Evolutionary conservation across 2,329 filamentous ascomycete genomes (phyloP).

Genomic region (Talaromyces sp.): DNA sequence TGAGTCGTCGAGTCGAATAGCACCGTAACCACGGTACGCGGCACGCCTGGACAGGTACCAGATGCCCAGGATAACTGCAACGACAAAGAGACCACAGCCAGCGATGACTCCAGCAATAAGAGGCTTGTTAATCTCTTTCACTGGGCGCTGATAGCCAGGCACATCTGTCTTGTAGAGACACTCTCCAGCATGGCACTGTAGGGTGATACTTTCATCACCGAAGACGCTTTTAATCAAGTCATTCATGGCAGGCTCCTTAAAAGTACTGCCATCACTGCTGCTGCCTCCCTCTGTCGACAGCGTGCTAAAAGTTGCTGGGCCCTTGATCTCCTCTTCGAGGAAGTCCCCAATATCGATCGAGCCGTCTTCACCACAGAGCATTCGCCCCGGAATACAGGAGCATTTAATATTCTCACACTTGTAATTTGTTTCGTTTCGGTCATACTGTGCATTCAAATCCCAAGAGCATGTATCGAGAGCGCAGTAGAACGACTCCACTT

Average conservation of each 20-base stretch:
- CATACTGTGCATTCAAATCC: slow-evolving; percentile 60
- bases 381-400: slow-evolving; percentile 80
- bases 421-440: slow-evolving; percentile 77
- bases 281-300: slow-evolving; percentile 50
- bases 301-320: slow-evolving; percentile 80
- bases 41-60: slow-evolving; percentile 85
- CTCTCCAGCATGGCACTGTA: slow-evolving; percentile 80
- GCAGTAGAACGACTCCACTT: slow-evolving; percentile 94
- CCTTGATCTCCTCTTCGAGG: slow-evolving; percentile 72
- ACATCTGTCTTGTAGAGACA: slow-evolving; percentile 91
- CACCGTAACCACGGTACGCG: slow-evolving; percentile 55
- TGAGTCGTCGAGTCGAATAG: slow-evolving; percentile 80
- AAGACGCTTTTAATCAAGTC: slow-evolving; percentile 82
- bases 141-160: slow-evolving; percentile 79
- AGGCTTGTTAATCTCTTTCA: slow-evolving; percentile 95
- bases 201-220: slow-evolving; percentile 80
- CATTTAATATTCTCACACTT: slow-evolving; percentile 80
- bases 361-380: slow-evolving; percentile 87
- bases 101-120: slow-evolving; percentile 93
- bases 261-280: slow-evolving; percentile 68
- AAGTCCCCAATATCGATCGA: slow-evolving; percentile 93
- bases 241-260: slow-evolving; percentile 90
- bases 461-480: slow-evolving; percentile 76
- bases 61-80: slow-evolving; percentile 73
- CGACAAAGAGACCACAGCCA: slow-evolving; percentile 76